Conservation (phyloP, 2,329 filamentous ascomycete species). For the Bipolaris cookei region DNA sequence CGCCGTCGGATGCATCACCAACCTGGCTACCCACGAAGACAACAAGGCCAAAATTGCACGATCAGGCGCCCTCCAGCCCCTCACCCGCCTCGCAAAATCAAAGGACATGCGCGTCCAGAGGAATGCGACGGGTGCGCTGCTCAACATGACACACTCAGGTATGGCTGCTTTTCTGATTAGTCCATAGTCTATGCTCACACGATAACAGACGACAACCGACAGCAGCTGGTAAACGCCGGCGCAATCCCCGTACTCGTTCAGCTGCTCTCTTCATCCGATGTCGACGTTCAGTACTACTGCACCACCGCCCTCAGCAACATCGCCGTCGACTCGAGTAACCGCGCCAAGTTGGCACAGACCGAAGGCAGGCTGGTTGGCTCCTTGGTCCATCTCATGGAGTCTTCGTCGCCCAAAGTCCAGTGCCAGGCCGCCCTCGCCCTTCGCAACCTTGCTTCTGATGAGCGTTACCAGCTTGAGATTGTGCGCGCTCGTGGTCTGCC, state of each 20-base stretch:
- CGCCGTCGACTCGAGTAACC: slow-evolving; percentile 88
- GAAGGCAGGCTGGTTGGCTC: slow-evolving; percentile 93
- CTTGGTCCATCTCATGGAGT: slow-evolving; percentile 95
- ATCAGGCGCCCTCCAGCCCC: slow-evolving; percentile 87
- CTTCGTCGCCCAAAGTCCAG: slow-evolving; percentile 89
- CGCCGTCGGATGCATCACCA: slow-evolving; percentile 97
- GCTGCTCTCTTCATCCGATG: slow-evolving; percentile 87
- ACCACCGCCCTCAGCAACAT: slow-evolving; percentile 99
- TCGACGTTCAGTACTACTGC: slow-evolving; percentile 99
- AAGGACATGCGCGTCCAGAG: slow-evolving; percentile 98
- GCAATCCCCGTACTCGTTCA: slow-evolving; percentile 98
- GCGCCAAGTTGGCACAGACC: slow-evolving; percentile 87
- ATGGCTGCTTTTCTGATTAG: slow-evolving; percentile 41
- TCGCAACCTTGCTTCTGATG: slow-evolving; percentile 93
- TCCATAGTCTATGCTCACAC: slow-evolving; percentile 25
- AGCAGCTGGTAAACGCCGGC: slow-evolving; percentile 95
- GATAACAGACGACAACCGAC: slow-evolving; percentile 85
- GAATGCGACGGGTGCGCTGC: slow-evolving; percentile 91
- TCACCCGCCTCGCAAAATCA: slow-evolving; percentile 92
- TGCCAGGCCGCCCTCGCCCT: slow-evolving; percentile 95
- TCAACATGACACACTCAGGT: slow-evolving; percentile 99
- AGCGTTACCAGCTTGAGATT: slow-evolving; percentile 98
- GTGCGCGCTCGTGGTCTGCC: slow-evolving; percentile 85
- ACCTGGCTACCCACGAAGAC: slow-evolving; percentile 95
- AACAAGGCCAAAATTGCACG: slow-evolving; percentile 99